Conservation (phyloP, 2,329 filamentous ascomycete species). For the Penicillium sp. region DNA sequence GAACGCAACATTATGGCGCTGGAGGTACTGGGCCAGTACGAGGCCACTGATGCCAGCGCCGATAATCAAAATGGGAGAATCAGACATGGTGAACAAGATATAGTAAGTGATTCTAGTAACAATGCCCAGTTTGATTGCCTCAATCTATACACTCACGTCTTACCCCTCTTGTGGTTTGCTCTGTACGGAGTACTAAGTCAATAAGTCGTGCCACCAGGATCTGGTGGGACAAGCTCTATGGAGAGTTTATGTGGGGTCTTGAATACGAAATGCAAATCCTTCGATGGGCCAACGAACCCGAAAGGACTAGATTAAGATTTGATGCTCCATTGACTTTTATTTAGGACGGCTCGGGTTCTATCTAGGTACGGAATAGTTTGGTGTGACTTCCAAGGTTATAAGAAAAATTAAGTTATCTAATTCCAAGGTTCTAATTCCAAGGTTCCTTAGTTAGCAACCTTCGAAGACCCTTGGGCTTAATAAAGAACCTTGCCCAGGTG, state of each 20-base stretch:
- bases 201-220: neutral
- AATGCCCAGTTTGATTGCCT: neutral
- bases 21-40: slow-evolving; percentile 41
- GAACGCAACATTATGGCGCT: slow-evolving; percentile 32
- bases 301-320: neutral
- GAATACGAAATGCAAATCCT: neutral
- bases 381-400: too few species aligned
- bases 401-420: too few species aligned
- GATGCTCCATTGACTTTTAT: neutral
- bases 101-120: neutral
- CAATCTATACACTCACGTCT: neutral
- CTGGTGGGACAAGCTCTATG: neutral
- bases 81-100: slow-evolving; percentile 12
- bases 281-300: neutral
- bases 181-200: neutral
- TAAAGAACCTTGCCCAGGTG: too few species aligned
- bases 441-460: too few species aligned
- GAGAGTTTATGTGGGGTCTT: too few species aligned
- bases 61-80: slow-evolving; percentile 41
- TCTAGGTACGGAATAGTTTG: too few species aligned
- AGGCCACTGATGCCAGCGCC: slow-evolving; percentile 45
- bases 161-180: neutral
- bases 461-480: too few species aligned
- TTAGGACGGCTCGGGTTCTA: neutral
- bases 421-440: too few species aligned